These are phyloP conservation scores for Canavalia gladiata DNA, from an alignment of 306 rosid genomes.

Conservation along the genomic window DNA sequence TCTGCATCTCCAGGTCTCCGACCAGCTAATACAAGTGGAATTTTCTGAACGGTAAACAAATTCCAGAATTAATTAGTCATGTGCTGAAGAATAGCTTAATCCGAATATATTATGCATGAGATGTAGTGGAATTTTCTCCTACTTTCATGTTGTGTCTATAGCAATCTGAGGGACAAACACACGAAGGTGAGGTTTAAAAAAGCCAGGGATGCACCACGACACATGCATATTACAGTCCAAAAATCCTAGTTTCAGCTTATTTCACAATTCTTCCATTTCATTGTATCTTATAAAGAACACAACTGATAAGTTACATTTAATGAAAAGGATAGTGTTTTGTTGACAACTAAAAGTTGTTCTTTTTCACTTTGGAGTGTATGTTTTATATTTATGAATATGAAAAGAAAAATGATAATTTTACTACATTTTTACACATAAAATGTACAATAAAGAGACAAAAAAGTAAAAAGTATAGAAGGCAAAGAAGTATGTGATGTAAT, in stretches of 20 bases:
- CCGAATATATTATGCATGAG: slow-evolving; percentile 18
- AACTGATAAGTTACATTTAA: background rate
- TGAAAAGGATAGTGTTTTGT: too few relatives aligned
- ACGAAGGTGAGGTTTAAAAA: background rate
- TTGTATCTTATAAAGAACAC: slow-evolving; percentile 1
- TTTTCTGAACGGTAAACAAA: slow-evolving; percentile 66
- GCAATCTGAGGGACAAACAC: too few relatives aligned
- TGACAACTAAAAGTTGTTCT: too few relatives aligned
- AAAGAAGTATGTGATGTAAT: too few relatives aligned
- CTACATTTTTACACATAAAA: too few relatives aligned
- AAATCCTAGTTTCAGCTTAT: background rate
- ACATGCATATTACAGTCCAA: background rate
- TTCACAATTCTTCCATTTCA: slow-evolving; percentile 23
- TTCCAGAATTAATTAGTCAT: slow-evolving; percentile 19
- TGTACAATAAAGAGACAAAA: too few relatives aligned
- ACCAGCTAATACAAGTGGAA: slow-evolving; percentile 74
- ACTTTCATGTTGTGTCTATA: too few relatives aligned
- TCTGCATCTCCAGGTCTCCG: slow-evolving; percentile 96
- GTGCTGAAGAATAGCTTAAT: slow-evolving; percentile 33
- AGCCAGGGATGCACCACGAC: too few relatives aligned
- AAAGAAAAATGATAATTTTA: too few relatives aligned
- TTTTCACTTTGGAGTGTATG: too few relatives aligned
- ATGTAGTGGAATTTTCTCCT: background rate
- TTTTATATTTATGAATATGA: too few relatives aligned
- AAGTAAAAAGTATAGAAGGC: too few relatives aligned